Evolutionary conservation across 139 green algal genomes (phyloP), one percentile per base, ranked within the genome.

Genomic region (Volvox africanus): DNA sequence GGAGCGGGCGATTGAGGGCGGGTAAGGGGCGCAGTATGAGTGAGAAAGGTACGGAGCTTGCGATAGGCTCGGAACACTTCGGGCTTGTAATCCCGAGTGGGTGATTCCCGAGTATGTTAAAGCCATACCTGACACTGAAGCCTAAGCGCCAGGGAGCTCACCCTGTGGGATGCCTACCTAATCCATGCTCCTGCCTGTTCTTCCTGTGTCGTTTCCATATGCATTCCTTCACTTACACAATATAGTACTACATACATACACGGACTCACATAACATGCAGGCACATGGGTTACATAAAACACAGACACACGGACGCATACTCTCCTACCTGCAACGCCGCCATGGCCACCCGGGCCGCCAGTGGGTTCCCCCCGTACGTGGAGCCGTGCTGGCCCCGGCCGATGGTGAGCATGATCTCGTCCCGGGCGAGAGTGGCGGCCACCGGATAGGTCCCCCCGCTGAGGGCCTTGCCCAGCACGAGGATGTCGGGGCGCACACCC

Each of bases 311-410:
- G 32, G 14, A 82, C 1, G 24, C 65, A 73, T 28, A 73, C 11
- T 30, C 65, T 61, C 78, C 5, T 86, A 98, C 97, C 93, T 99
- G 65, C 26, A 99, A 95, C 2, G 98, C 96, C 9, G 98, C 98
- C 76, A 96, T 95, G 17, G 95, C 98, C 62, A 99, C 98, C 16
- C 87, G 82, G 1, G 96, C 96, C 18, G 96, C 97, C n/a, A 99
- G 89, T 13, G 98, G 98, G 92, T 99, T 99, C 77, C 98, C 98
- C 33, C 98, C 98, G 76, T 98, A 99, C 1, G 97, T 99, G 90
- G 92, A 97, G 77, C 97, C 97, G 90, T 99, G 97, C 94, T 99
- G 96, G 0, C 97, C 97, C 0, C 96, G 87, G 1, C 93, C 92
- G 68, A 99, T 98, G 17, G 96, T 98, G 35, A 99, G 94, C 97